Base-by-base conservation (phyloP, 371 early-diverging fungal species). In the Mortierella sp. region DNA sequence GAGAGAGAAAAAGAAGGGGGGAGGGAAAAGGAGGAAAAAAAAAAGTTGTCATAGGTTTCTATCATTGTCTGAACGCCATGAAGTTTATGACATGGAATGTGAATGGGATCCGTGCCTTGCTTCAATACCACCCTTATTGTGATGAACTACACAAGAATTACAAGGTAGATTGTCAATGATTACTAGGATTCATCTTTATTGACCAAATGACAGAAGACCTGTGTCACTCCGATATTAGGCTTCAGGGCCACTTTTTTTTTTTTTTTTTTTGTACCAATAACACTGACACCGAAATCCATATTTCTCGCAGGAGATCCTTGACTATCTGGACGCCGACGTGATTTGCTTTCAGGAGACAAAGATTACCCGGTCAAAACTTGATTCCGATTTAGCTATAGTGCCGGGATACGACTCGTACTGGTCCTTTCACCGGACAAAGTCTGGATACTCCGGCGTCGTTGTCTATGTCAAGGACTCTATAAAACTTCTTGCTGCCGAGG, bases 321-420 rank as follows among this genome's bases (percentile, higher is more conserved):
- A 89, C 62, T 68, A 86, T 18, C 81, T 93, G 1, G 81, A 82
- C 28, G 88, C 91, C 4, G 94, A 94, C 71, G 92, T 96, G 62
- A 84, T 93, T 30, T 96, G 87, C 75, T 72, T 95, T 9, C 96
- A 96, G 75, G 96, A 96, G 81, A 87, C 90, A 58, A 95, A 94
- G 82, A 85, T 90, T 46, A 84, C 88, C 14, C 82, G 91, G 6
- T 72, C 84, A 1, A 86, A 86, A 62, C 53, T 92, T 7, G 85
- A 89, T 18, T 59, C 87, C 25, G 88, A 90, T 15, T 67, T 92
- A 53, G 93, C 91, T 1, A 43, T 92, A n/a, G 86, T 92, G 0
- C 87, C 89, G 5, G 93, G 93, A 1, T 95, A 89, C 73, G 86
- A 91, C 60, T 90, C 91, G 15, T 94, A 94, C 80, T 91, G 91